Evolutionary conservation across 2,329 filamentous ascomycete species (phyloP).

Genomic region (Aspergillus puulaauensis): DNA sequence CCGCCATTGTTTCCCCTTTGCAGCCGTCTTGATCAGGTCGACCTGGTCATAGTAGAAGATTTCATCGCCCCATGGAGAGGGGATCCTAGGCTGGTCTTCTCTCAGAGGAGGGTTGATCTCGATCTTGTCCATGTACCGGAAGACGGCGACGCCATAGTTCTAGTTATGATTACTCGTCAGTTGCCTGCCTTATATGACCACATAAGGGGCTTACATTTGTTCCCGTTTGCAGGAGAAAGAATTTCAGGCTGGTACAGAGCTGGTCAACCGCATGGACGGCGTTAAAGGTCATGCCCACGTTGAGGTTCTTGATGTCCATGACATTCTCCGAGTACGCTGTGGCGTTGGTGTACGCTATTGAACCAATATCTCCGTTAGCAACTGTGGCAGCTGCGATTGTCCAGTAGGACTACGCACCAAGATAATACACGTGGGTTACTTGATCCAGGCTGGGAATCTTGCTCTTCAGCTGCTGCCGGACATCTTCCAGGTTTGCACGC

Average conservation of each 20-base stretch:
- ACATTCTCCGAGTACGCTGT: constrained; percentile 39
- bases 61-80: constrained; percentile 42
- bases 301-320: constrained; percentile 37
- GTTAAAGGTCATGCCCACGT: constrained; percentile 40
- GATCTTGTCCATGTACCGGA: constrained; percentile 23
- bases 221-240: constrained; percentile 44
- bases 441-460: constrained; percentile 37
- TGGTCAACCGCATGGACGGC: constrained; percentile 41
- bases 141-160: constrained; percentile 29
- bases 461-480: constrained; percentile 24
- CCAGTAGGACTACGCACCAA: constrained; percentile 25
- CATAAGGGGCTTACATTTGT: constrained; percentile 32
- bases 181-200: constrained; percentile 19
- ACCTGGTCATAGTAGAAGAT: constrained; percentile 51
- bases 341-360: constrained; percentile 19
- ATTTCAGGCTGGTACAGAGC: constrained; percentile 39
- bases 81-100: constrained; percentile 42
- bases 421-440: constrained; percentile 48
- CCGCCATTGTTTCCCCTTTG: constrained; percentile 42
- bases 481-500: too few species aligned
- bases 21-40: constrained; percentile 39
- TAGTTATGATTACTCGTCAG: not conserved
- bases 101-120: constrained; percentile 35
- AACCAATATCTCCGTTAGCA: not conserved
- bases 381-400: too few species aligned